phyloP scores from a whole-genome alignment of 257 asterid species.

The Solanum dulcamara region DNA sequence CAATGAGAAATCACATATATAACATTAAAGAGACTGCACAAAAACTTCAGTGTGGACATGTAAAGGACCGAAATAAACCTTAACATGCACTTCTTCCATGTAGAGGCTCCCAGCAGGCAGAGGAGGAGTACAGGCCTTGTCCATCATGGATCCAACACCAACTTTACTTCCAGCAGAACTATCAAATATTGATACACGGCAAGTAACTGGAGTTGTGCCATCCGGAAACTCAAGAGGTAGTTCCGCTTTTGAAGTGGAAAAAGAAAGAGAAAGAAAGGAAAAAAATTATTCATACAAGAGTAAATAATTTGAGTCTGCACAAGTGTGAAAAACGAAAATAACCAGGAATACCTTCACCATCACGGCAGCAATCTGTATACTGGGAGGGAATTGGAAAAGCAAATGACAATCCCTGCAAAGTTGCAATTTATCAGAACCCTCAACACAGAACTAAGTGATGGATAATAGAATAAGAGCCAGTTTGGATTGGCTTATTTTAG shows the following conservation, averaged over 20 bases:
- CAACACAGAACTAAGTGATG: neutral
- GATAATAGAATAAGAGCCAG: neutral
- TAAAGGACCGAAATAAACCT: constrained; percentile 21
- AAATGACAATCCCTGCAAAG: constrained; percentile 71
- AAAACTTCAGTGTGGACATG: neutral
- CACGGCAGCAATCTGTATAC: constrained; percentile 50
- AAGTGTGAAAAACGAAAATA: neutral
- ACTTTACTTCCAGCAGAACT: constrained; percentile 58
- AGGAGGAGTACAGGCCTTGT: constrained; percentile 71
- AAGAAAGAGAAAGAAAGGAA: neutral
- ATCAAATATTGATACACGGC: constrained; percentile 70
- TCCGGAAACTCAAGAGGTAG: constrained; percentile 85
- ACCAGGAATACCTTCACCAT: constrained; percentile 32
- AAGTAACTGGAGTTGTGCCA: constrained; percentile 83
- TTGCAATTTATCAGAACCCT: neutral
- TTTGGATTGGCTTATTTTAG: neutral
- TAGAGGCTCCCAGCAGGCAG: constrained; percentile 66
- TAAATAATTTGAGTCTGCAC: neutral
- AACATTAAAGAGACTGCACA: neutral
- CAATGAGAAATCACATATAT: neutral
- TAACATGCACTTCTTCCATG: constrained; percentile 81
- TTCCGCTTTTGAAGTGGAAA: constrained; percentile 34
- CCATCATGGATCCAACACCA: constrained; percentile 60
- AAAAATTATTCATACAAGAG: constrained; percentile 1
- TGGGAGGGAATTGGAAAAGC: constrained; percentile 77